phyloP scores from a whole-genome alignment of 805 yeast species.

The Cephaloascus albidus region DNA sequence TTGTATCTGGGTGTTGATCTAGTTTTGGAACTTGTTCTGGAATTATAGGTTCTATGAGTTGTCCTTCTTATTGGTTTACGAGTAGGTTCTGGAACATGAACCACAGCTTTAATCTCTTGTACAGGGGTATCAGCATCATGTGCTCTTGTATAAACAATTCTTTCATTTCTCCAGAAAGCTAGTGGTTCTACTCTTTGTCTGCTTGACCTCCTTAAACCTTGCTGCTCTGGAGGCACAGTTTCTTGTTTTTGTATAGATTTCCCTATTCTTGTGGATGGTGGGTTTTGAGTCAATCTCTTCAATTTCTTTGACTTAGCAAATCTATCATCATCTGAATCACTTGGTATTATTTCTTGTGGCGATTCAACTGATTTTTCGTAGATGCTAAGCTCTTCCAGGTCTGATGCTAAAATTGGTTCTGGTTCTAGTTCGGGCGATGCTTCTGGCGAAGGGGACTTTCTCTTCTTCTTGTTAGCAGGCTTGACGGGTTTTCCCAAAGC shows the following conservation, averaged over 20 bases:
- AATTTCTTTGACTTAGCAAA: conserved; percentile 6
- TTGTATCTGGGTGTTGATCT: conserved; percentile 11
- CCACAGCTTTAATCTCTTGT: conserved; percentile 49
- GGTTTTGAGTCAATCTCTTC: conserved; percentile 8
- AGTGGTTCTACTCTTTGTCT: conserved; percentile 63
- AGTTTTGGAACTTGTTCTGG: conserved; percentile 4
- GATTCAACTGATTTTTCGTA: conserved; percentile 8
- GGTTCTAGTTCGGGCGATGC: conserved; percentile 7
- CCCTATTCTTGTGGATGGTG: conserved; percentile 1
- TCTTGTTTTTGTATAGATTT: conserved; percentile 1
- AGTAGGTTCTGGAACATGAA: conserved; percentile 33
- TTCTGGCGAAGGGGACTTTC: conserved; percentile 1
- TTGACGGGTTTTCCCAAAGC: conserved; percentile 15
- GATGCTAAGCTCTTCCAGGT: conserved; percentile 1
- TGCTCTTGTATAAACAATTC: conserved; percentile 45
- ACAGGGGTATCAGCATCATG: conserved; percentile 39
- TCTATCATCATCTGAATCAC: conserved; percentile 10
- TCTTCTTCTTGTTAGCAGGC: conserved; percentile 3
- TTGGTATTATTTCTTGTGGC: conserved; percentile 4
- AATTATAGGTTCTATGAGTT: conserved; percentile 8
- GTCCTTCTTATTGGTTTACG: conserved; percentile 7
- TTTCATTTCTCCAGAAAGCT: conserved; percentile 81
- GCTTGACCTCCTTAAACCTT: conserved; percentile 50
- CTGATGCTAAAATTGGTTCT: background rate
- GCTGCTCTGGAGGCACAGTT: conserved; percentile 1